Percentiles rank a stretch among this genome's conserved stretches.
phyloP scores from a whole-genome alignment of 2,329 filamentous ascomycete genomes.

The Fusarium denticulatum region DNA sequence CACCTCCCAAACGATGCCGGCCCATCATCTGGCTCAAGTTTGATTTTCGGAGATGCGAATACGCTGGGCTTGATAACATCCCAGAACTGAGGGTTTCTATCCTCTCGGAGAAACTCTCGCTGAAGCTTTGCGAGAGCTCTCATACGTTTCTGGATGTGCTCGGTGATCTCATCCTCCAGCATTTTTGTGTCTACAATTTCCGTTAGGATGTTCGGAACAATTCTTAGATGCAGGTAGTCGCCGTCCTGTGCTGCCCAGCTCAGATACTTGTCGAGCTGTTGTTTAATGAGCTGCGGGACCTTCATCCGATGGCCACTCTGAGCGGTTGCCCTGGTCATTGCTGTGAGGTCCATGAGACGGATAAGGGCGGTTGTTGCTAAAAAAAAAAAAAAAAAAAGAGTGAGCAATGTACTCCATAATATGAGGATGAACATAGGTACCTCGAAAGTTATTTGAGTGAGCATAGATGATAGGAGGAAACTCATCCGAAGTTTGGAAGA shows the following conservation, averaged over 20 bases:
- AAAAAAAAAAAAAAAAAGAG: not conserved
- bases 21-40: slow-evolving; percentile 30
- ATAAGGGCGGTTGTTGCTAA: slow-evolving; percentile 54
- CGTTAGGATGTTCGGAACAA: slow-evolving; percentile 53
- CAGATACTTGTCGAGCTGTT: slow-evolving; percentile 49
- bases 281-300: slow-evolving; percentile 48
- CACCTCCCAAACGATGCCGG: slow-evolving; percentile 4
- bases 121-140: slow-evolving; percentile 49
- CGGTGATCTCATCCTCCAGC: slow-evolving; percentile 46
- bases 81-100: slow-evolving; percentile 47
- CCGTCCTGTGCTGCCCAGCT: slow-evolving; percentile 56
- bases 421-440: slow-evolving; percentile 34
- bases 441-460: slow-evolving; percentile 50
- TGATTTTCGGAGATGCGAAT: slow-evolving; percentile 32
- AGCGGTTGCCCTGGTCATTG: slow-evolving; percentile 46
- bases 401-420: slow-evolving; percentile 14
- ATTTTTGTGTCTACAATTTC: slow-evolving; percentile 49
- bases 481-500: slow-evolving; percentile 49
- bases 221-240: slow-evolving; percentile 47
- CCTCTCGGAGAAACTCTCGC: slow-evolving; percentile 47
- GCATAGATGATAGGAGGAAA: slow-evolving; percentile 52
- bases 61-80: slow-evolving; percentile 38
- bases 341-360: slow-evolving; percentile 53
- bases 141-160: slow-evolving; percentile 51
- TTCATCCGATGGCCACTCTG: slow-evolving; percentile 50